Percentiles rank a stretch among this genome's conserved stretches.
These are phyloP conservation scores for Daldinia grandis DNA, from an alignment of 495 filamentous ascomycete species.

Conservation along the genomic window DNA sequence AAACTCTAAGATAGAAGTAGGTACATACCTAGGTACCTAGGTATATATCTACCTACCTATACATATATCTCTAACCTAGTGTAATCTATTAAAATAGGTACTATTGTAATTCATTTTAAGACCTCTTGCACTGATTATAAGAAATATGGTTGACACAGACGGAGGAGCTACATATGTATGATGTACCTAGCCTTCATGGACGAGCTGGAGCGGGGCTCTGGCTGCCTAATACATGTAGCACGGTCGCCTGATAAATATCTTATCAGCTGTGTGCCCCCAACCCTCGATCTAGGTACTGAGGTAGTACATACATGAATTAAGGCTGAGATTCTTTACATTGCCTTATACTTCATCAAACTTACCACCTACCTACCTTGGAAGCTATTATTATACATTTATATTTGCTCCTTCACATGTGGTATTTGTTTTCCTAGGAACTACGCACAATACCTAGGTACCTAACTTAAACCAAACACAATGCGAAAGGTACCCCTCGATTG, in stretches of 20 bases:
- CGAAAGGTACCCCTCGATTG: not conserved
- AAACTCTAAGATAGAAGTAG: not conserved
- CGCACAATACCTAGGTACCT: not conserved
- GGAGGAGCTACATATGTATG: not conserved
- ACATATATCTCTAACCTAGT: too few relatives aligned
- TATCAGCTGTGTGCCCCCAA: conserved; percentile 20
- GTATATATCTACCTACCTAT: too few relatives aligned
- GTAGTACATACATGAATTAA: not conserved
- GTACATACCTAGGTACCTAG: too few relatives aligned
- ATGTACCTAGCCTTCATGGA: not conserved
- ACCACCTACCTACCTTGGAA: too few relatives aligned
- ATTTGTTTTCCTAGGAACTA: not conserved
- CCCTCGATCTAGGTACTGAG: conserved; percentile 1
- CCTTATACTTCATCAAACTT: not conserved
- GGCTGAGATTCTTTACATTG: conserved; percentile 19
- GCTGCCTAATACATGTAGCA: conserved; percentile 12
- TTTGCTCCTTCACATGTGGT: not conserved
- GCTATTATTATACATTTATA: not conserved
- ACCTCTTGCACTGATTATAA: too few relatives aligned
- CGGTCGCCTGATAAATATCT: conserved; percentile 1
- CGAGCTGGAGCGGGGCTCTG: conserved; percentile 15
- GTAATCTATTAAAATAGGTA: too few relatives aligned
- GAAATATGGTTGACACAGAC: too few relatives aligned
- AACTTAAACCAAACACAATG: not conserved
- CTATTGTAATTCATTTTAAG: not conserved